phyloP scores from a whole-genome alignment of 345 rosid species.

The Salix koriyanagi region DNA sequence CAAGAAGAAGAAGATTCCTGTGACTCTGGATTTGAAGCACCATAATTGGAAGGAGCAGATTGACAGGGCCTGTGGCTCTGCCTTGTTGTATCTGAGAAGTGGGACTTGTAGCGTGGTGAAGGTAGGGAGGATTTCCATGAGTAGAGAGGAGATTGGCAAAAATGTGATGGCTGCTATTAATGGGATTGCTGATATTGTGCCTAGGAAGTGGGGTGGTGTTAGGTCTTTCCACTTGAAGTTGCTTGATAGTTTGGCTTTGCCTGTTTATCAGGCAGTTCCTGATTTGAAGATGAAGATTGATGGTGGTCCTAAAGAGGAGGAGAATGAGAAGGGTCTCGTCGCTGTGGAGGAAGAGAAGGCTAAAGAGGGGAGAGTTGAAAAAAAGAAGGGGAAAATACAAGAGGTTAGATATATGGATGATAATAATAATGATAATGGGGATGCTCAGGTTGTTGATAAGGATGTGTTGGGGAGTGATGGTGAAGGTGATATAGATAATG shows the following conservation, averaged over 20 bases:
- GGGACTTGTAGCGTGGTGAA: constrained; percentile 73
- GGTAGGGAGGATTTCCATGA: constrained; percentile 60
- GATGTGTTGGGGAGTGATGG: constrained; percentile 18
- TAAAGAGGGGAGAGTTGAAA: constrained; percentile 21
- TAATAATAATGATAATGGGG: constrained; percentile 35
- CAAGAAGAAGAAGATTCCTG: constrained; percentile 60
- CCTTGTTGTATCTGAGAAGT: constrained; percentile 51
- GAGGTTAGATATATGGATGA: constrained; percentile 77
- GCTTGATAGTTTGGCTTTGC: constrained; percentile 65
- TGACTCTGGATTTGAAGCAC: constrained; percentile 59
- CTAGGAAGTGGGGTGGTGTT: constrained; percentile 60
- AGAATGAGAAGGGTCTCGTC: neutral
- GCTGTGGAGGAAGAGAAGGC: constrained; percentile 7
- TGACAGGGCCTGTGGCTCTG: constrained; percentile 54
- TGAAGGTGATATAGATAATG: constrained; percentile 24
- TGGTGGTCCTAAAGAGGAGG: constrained; percentile 12
- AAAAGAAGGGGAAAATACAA: constrained; percentile 70
- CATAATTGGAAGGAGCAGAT: constrained; percentile 81
- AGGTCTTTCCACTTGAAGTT: constrained; percentile 73
- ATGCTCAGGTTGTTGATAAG: constrained; percentile 9
- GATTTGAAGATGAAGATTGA: constrained; percentile 64
- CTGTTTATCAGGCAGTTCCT: constrained; percentile 65
- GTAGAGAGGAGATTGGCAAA: constrained; percentile 33
- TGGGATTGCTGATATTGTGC: constrained; percentile 58
- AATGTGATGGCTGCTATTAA: constrained; percentile 58